A percentile compares a stretch with the other conserved stretches of the same genome.
Conservation (phyloP, 1,284 basidiomycete genomes). For the Filobasidium uniguttulatum region DNA sequence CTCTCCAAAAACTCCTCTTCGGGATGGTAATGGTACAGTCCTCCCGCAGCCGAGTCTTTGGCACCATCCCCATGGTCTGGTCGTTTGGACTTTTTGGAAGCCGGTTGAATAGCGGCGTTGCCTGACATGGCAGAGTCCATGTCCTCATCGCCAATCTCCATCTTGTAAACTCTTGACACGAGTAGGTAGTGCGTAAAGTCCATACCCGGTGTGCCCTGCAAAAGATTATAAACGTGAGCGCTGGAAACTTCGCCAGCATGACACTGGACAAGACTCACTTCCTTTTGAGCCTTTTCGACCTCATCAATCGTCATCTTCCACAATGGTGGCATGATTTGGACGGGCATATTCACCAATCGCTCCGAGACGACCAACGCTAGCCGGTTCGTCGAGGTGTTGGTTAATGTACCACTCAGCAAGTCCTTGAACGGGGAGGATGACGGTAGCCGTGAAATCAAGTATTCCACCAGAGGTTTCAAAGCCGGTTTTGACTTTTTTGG, state of each 20-base stretch:
- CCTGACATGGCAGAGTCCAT: constrained; percentile 18
- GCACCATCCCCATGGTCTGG: constrained; percentile 31
- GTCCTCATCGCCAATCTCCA: constrained; percentile 29
- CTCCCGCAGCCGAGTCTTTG: constrained; percentile 21
- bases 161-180: constrained; percentile 34
- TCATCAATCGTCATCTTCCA: constrained; percentile 74
- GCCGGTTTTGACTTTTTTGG: constrained; percentile 41
- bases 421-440: constrained; percentile 33
- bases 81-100: constrained; percentile 25
- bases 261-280: constrained; percentile 37
- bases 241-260: neutral
- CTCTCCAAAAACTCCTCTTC: constrained; percentile 65
- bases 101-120: constrained; percentile 14
- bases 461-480: constrained; percentile 55
- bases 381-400: constrained; percentile 35
- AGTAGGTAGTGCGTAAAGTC: constrained; percentile 30
- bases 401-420: constrained; percentile 18
- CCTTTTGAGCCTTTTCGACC: constrained; percentile 51
- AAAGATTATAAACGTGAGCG: neutral
- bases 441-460: constrained; percentile 43
- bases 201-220: constrained; percentile 13
- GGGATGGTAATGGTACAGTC: constrained; percentile 59
- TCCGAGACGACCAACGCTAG: constrained; percentile 73
- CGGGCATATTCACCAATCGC: constrained; percentile 80
- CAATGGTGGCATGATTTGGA: constrained; percentile 76